phyloP scores from a whole-genome alignment of 441 rosid species.

The Adansonia grandidieri region DNA sequence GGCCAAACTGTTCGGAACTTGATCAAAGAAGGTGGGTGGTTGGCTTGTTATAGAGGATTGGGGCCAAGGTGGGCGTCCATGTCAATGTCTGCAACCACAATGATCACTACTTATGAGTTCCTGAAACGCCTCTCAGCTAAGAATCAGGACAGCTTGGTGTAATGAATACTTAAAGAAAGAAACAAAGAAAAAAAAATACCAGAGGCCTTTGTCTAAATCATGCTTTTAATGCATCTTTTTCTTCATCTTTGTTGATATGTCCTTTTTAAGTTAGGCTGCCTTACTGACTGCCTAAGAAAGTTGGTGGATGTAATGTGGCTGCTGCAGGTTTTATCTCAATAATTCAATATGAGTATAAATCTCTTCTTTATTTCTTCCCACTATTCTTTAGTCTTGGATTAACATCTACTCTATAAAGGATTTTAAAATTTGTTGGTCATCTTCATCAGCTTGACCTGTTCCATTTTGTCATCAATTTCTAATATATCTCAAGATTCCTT shows the following conservation, averaged over 20 bases:
- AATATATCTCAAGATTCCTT: neutral
- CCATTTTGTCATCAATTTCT: neutral
- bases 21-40: slow-evolving; percentile 85
- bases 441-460: neutral
- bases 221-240: neutral
- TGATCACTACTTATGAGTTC: slow-evolving; percentile 96
- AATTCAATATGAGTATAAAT: neutral
- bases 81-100: slow-evolving; percentile 92
- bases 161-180: neutral
- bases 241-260: neutral
- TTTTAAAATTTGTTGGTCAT: slow-evolving; percentile 1
- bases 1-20: slow-evolving; percentile 71
- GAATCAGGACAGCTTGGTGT: slow-evolving; percentile 45
- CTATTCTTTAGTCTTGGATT: neutral
- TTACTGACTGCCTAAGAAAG: neutral
- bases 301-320: slow-evolving; percentile 17
- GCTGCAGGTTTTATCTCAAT: neutral
- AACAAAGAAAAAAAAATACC: neutral
- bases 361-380: neutral
- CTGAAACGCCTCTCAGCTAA: slow-evolving; percentile 79
- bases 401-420: neutral
- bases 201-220: neutral
- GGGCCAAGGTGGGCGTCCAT: slow-evolving; percentile 48
- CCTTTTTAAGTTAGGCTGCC: slow-evolving; percentile 1
- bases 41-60: slow-evolving; percentile 83